Evolutionary conservation across 371 early-diverging fungal genomes (phyloP).

Genomic region (Fennellomyces sp.): DNA sequence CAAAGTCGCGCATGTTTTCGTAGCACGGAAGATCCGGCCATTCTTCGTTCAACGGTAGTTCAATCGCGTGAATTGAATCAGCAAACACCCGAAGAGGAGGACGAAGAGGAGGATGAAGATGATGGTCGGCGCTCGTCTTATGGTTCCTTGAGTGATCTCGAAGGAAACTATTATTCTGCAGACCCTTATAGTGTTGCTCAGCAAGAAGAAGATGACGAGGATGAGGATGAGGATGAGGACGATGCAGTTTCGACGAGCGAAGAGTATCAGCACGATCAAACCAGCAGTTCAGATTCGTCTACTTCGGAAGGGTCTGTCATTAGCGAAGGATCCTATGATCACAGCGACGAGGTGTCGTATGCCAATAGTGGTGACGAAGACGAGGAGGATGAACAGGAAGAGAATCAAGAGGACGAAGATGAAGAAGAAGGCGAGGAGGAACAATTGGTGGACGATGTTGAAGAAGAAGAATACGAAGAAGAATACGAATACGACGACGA

Average conservation of each 20-base stretch:
- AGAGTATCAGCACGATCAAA: no score
- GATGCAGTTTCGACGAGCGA: no score
- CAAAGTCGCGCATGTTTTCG: constrained; percentile 1
- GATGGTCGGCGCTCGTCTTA: neutral
- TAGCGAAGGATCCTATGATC: no score
- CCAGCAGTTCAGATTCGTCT: no score
- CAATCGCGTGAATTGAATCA: neutral
- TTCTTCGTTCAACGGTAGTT: neutral
- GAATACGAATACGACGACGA: no score
- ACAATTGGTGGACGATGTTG: neutral
- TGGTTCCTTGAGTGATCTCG: neutral
- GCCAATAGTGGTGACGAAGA: neutral
- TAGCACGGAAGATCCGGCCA: neutral
- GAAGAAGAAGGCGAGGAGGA: neutral
- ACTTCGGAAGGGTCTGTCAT: no score
- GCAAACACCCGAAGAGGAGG: neutral
- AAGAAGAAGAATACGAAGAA: no score
- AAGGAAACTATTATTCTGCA: neutral
- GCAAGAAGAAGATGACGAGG: neutral
- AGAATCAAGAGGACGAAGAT: neutral
- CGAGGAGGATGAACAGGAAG: neutral
- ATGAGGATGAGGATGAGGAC: neutral
- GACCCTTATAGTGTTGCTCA: neutral
- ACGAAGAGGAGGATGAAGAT: neutral
- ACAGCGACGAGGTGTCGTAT: neutral